Evolutionary conservation across 2,329 filamentous ascomycete species (phyloP).

Genomic region (Talaromyces marneffei): DNA sequence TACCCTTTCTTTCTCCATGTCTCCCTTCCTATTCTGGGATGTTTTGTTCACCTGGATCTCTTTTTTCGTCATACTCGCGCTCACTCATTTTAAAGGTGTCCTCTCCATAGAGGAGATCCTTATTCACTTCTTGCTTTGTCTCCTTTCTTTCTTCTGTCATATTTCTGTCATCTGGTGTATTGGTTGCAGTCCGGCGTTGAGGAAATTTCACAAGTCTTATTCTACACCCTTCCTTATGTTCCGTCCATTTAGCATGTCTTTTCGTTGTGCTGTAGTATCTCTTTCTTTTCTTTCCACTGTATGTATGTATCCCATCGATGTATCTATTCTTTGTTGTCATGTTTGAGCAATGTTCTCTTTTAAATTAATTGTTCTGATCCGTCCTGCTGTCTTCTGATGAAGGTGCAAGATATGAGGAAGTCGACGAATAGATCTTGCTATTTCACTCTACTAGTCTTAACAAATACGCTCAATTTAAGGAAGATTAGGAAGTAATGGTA

Average conservation of each 20-base stretch:
- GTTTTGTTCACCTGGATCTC: background rate
- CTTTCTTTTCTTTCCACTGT: background rate
- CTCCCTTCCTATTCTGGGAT: background rate
- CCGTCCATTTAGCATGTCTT: background rate
- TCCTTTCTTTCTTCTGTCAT: background rate
- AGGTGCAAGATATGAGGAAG: background rate
- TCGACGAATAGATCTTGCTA: background rate
- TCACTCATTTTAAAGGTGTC: background rate
- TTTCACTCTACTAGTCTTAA: background rate
- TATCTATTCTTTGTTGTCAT: background rate
- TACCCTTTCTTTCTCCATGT: background rate
- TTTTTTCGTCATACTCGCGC: background rate
- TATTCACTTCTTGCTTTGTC: background rate
- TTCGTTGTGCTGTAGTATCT: background rate
- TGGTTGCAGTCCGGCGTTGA: background rate
- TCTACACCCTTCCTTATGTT: background rate
- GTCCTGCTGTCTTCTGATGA: background rate
- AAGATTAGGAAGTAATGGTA: background rate
- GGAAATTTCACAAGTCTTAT: background rate
- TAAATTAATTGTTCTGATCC: background rate
- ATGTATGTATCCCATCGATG: constrained; percentile 2
- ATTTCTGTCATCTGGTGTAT: background rate
- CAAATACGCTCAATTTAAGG: background rate
- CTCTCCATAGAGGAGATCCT: background rate
- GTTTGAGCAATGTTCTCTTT: background rate